phyloP scores from a whole-genome alignment of 2,329 filamentous ascomycete species.

The Aspergillus persii region DNA sequence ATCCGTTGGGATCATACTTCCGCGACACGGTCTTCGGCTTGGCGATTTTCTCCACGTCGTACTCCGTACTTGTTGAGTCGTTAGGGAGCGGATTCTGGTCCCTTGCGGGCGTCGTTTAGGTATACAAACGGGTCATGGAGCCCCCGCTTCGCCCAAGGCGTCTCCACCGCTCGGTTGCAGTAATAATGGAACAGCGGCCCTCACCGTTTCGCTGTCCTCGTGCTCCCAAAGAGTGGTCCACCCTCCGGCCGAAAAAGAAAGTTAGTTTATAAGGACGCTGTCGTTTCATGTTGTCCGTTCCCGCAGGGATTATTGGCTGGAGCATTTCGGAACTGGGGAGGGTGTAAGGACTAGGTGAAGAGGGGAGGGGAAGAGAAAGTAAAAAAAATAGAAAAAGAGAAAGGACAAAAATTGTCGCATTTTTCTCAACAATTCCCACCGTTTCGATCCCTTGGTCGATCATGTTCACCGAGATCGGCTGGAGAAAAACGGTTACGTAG shows the following conservation, averaged over 20 bases:
- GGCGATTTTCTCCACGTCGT: neutral
- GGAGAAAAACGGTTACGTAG: neutral
- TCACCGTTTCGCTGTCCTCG: neutral
- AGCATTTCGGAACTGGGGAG: neutral
- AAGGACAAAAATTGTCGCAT: neutral
- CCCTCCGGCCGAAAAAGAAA: neutral
- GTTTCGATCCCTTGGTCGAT: neutral
- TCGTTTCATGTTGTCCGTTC: neutral
- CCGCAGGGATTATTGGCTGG: neutral
- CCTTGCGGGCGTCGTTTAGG: neutral
- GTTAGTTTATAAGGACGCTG: neutral
- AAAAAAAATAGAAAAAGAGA: neutral
- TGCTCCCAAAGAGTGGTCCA: neutral
- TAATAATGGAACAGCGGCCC: neutral
- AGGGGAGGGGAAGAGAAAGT: neutral
- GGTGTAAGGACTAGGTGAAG: neutral
- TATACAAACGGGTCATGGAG: neutral
- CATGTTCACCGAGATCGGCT: neutral
- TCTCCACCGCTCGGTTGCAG: neutral
- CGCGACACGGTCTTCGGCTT: neutral
- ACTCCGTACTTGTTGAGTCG: neutral
- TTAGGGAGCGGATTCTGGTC: neutral
- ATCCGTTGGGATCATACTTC: neutral
- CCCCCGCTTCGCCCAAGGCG: neutral
- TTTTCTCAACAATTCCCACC: neutral